phyloP scores from a whole-genome alignment of 1,139 yeast genomes.

The Hansenula anomala region DNA sequence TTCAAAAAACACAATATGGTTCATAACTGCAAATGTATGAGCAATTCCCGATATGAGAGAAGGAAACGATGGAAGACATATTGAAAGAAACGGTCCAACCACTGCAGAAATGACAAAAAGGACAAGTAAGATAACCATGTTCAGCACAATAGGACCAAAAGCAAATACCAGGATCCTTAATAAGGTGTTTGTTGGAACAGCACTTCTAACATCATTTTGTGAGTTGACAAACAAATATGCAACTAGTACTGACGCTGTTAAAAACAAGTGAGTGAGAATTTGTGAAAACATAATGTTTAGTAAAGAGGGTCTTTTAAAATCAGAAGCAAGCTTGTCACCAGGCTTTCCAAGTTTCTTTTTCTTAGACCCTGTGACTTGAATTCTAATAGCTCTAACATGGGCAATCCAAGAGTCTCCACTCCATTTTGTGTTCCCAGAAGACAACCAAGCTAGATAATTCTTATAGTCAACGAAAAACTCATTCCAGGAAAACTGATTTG shows the following conservation, averaged over 20 bases:
- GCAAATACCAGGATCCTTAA: conserved; percentile 42
- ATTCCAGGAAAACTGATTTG: conserved; percentile 74
- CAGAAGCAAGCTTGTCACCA: conserved; percentile 65
- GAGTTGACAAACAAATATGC: conserved; percentile 67
- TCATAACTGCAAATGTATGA: conserved; percentile 38
- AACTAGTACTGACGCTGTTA: conserved; percentile 54
- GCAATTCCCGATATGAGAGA: conserved; percentile 39
- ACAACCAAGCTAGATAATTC: conserved; percentile 65
- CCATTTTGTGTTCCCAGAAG: conserved; percentile 70
- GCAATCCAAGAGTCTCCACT: conserved; percentile 63
- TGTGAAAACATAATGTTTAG: conserved; percentile 57
- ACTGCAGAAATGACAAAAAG: conserved; percentile 38
- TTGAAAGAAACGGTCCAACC: conserved; percentile 41
- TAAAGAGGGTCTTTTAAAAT: conserved; percentile 67
- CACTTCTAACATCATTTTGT: conserved; percentile 57
- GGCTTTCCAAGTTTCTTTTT: conserved; percentile 57
- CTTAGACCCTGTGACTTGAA: conserved; percentile 69
- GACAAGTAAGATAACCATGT: conserved; percentile 34
- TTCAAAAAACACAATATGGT: conserved; percentile 43
- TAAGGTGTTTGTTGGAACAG: conserved; percentile 45
- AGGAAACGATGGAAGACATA: conserved; percentile 36
- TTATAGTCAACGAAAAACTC: conserved; percentile 71
- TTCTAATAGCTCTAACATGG: conserved; percentile 61
- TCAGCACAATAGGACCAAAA: conserved; percentile 42
- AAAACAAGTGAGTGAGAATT: conserved; percentile 49